phyloP scores from a whole-genome alignment of 257 asterid genomes.

The Anisodus tanguticus region DNA sequence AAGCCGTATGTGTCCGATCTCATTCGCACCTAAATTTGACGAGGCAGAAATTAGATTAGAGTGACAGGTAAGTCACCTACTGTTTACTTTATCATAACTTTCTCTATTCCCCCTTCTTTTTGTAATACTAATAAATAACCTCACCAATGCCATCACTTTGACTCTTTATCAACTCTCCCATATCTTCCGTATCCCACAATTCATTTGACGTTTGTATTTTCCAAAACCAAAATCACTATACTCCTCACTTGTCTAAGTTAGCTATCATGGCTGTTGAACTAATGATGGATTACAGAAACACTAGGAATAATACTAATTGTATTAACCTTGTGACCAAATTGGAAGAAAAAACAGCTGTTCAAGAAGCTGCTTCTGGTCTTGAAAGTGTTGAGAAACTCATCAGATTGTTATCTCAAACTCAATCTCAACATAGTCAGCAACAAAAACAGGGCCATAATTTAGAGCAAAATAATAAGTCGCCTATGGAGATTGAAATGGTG shows the following conservation, averaged over 20 bases:
- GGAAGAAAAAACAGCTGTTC: slow-evolving; percentile 56
- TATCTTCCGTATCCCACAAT: background rate
- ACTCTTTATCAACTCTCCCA: slow-evolving; percentile 32
- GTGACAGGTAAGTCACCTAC: slow-evolving; percentile 78
- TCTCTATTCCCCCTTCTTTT: background rate
- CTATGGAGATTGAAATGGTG: slow-evolving; percentile 39
- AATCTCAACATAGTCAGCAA: slow-evolving; percentile 36
- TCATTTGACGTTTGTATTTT: background rate
- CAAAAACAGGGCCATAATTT: slow-evolving; percentile 21
- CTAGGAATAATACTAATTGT: background rate
- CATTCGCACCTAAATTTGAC: slow-evolving; percentile 79
- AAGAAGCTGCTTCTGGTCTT: slow-evolving; percentile 73
- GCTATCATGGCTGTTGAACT: slow-evolving; percentile 82
- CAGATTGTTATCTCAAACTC: slow-evolving; percentile 48
- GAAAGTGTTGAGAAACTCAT: slow-evolving; percentile 73
- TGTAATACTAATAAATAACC: slow-evolving; percentile 35
- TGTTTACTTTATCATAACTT: slow-evolving; percentile 53
- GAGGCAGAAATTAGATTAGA: slow-evolving; percentile 54
- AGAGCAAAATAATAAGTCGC: slow-evolving; percentile 19
- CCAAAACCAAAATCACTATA: background rate
- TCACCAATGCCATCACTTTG: slow-evolving; percentile 43
- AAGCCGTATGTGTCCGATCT: slow-evolving; percentile 40
- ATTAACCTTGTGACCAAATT: slow-evolving; percentile 37
- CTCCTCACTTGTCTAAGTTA: background rate
- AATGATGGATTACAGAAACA: slow-evolving; percentile 60